Evolutionary conservation across 2,329 filamentous ascomycete species (phyloP).

Genomic region (Metarhizium robertsii): DNA sequence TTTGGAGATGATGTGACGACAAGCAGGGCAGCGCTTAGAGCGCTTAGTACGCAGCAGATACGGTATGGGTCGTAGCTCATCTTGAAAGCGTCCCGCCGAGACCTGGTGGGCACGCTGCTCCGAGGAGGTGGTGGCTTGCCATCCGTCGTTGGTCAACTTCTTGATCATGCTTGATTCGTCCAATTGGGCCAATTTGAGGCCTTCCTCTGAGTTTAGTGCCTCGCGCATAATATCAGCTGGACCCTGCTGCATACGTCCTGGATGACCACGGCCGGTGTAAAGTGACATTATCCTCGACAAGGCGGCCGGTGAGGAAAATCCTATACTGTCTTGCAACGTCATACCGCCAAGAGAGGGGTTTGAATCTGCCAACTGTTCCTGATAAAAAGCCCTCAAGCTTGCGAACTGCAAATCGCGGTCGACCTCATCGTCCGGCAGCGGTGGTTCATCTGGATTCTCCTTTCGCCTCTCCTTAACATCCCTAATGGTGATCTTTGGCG

Average conservation of each 20-base stretch:
- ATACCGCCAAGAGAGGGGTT: conserved; percentile 41
- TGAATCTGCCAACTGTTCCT: conserved; percentile 61
- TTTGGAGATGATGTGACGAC: conserved; percentile 90
- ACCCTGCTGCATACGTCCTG: conserved; percentile 55
- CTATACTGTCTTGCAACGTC: conserved; percentile 28
- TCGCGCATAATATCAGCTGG: conserved; percentile 73
- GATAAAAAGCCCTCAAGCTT: conserved; percentile 72
- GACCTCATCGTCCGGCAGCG: conserved; percentile 34
- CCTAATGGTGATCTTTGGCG: conserved; percentile 37
- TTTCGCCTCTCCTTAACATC: conserved; percentile 44
- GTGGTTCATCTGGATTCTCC: conserved; percentile 29
- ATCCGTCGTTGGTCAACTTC: conserved; percentile 49
- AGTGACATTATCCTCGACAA: conserved; percentile 85
- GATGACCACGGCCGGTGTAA: conserved; percentile 60
- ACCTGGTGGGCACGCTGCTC: conserved; percentile 40
- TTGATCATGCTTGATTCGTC: conserved; percentile 55
- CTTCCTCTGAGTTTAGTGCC: conserved; percentile 60
- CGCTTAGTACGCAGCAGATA: conserved; percentile 83
- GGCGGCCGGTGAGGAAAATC: conserved; percentile 68
- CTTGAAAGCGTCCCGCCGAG: conserved; percentile 53
- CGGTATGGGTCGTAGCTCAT: conserved; percentile 71
- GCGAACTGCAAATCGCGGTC: conserved; percentile 64
- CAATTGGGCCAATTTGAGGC: conserved; percentile 53
- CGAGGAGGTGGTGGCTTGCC: conserved; percentile 49
- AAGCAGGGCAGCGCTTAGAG: conserved; percentile 84